phyloP scores from a whole-genome alignment of 352 stramenopile genomes.

The Pilasporangium apinafurcum region DNA sequence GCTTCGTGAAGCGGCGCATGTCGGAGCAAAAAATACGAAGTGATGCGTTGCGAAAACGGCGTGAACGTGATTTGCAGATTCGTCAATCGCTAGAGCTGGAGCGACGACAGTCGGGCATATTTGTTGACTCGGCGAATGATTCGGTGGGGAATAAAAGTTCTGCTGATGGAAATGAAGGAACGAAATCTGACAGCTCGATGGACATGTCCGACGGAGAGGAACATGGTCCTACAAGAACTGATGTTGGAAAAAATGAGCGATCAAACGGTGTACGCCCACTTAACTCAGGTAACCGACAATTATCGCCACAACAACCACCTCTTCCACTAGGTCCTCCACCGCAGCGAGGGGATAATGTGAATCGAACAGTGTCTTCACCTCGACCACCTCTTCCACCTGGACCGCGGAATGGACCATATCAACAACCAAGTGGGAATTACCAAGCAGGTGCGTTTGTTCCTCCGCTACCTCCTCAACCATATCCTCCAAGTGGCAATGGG shows the following conservation, averaged over 20 bases:
- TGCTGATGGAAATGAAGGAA: slow-evolving; percentile 8
- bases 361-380: slow-evolving; percentile 12
- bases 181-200: slow-evolving; percentile 61
- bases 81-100: slow-evolving; percentile 53
- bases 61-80: slow-evolving; percentile 70
- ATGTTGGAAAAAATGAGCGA: neutral
- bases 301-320: slow-evolving; percentile 10
- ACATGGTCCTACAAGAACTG: neutral
- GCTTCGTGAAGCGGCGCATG: slow-evolving; percentile 68
- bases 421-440: slow-evolving; percentile 1
- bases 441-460: slow-evolving; percentile 8
- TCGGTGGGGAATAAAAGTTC: slow-evolving; percentile 9
- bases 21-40: slow-evolving; percentile 73
- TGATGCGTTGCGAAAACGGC: slow-evolving; percentile 63
- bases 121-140: slow-evolving; percentile 3
- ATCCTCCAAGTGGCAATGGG: neutral
- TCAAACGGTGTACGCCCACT: neutral
- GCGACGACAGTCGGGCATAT: slow-evolving; percentile 2
- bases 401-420: slow-evolving; percentile 9
- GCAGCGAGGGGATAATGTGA: slow-evolving; percentile 13
- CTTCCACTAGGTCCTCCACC: slow-evolving; percentile 3
- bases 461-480: slow-evolving; percentile 8
- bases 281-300: slow-evolving; percentile 2
- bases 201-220: slow-evolving; percentile 60
- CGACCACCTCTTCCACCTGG: slow-evolving; percentile 7